Base-by-base conservation (phyloP, 495 filamentous ascomycete genomes). In the Penicillium psychrofluorescens region DNA sequence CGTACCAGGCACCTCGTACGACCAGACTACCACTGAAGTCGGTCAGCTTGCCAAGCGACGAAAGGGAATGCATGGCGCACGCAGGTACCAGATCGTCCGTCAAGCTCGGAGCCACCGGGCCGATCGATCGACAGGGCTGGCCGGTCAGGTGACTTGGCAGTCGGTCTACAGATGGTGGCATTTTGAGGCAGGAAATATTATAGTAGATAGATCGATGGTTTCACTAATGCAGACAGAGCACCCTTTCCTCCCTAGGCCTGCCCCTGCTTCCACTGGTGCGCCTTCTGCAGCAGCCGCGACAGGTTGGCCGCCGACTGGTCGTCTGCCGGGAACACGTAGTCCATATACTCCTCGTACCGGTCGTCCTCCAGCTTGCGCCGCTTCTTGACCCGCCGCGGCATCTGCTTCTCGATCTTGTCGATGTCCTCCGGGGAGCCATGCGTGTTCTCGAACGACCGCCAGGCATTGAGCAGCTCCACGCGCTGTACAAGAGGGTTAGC, bases 261-360 rank as follows among this genome's bases (percentile, higher is more conserved):
- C 2, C 45, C 62, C 50, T 89, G 75, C 71, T 95, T 98, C 92
- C 91, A 98, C 39, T 80, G 76, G 53, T 88, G 82, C 43, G 91
- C 92, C 76, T 79, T 85, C 49, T 84, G 80, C 53, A 96, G 67
- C 62, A 97, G 64, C 56, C 85, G 88, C 22, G 85, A 85, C 58
- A 96, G 72, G 48, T 86, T 88, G 48, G 84, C 85, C 45, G 86
- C 84, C 52, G 85, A 84, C 66, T 87, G 78, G 66, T 96, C 91
- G 72, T 97, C 92, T 7, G 89, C 90, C 6, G 92, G 92, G 81
- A 98, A 98, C 37, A 97, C 78, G 59, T 91, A 96, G 63, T 97
- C 92, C 73, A 91, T 79, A 63, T 95, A 98, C 68, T 98, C 92
- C 76, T 98, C 92, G 73, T 88, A 96, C 13, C 79, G 83, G 61